Evolutionary conservation across 1,139 yeast species (phyloP), one percentile per base, ranked within the genome.

Genomic region (Taphrina betulina): DNA sequence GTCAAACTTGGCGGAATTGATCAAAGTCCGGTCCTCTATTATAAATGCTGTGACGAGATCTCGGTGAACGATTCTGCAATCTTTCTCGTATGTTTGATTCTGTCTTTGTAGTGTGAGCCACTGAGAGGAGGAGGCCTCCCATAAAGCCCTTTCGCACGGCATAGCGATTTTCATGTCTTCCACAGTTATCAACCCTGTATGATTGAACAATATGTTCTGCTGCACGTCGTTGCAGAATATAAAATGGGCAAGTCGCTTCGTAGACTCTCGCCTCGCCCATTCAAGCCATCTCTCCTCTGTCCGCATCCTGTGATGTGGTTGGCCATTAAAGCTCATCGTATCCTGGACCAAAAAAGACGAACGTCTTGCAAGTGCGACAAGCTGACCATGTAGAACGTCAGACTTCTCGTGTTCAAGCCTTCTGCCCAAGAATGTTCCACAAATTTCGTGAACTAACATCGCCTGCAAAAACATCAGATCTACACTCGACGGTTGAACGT

Each of bases 81-180:
- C 44, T 14, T 23, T 16, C 17, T 20, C 29, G 22, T 38, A n/a
- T 5, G 26, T n/a, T n/a, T 22, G 33, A 7, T 20, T 23, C 8
- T 16, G 22, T 5, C 31, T 22, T 14, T 40, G 44, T 12, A 24
- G 24, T 16, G 44, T 20, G 20, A 33, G 17, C 44, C 44, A 40
- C 24, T 12, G 29, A 7, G 44, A 20, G 10, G 44, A 23, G 19
- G 22, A 24, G 44, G 44, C 44, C 3, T 28, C 31, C 44, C 44
- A 40, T 3, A 40, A 12, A 5, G 12, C 33, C 16, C 24, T 28
- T 4, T 24, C 22, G 24, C 44, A 40, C 5, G 44, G 44, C 31
- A 40, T 40, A n/a, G 44, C 44, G 24, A 40, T 26, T 20, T 40
- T 40, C 44, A 40, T 40, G 24, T 40, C 44, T 33, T 40, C 44